Conservation (phyloP, 2,329 filamentous ascomycete genomes). For the Ramularia collo-cygni region DNA sequence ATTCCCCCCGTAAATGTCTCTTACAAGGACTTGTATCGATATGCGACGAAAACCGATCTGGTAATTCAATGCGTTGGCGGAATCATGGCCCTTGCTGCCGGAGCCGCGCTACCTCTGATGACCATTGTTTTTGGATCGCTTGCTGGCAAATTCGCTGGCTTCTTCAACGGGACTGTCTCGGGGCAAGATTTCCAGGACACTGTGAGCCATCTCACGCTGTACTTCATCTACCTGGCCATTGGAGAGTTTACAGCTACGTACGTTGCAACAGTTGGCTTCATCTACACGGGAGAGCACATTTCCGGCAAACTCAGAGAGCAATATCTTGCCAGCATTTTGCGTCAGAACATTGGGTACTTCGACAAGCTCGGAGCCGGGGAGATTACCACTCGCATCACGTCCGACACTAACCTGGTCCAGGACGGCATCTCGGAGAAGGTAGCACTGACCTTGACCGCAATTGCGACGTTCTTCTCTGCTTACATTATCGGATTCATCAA, state of each 20-base stretch:
- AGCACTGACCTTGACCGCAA: conserved; percentile 64
- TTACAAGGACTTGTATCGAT: conserved; percentile 38
- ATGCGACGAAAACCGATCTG: conserved; percentile 36
- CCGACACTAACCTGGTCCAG: conserved; percentile 88
- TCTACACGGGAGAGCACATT: conserved; percentile 53
- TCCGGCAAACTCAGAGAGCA: conserved; percentile 55
- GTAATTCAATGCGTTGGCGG: conserved; percentile 35
- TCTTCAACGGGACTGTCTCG: conserved; percentile 42
- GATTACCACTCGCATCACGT: conserved; percentile 88
- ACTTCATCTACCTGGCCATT: conserved; percentile 79
- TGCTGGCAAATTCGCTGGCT: conserved; percentile 63
- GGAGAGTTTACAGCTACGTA: conserved; percentile 74
- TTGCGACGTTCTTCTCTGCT: conserved; percentile 78
- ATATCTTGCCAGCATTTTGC: conserved; percentile 77
- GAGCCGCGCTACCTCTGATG: conserved; percentile 34
- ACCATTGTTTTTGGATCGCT: conserved; percentile 66
- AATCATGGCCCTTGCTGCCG: conserved; percentile 29
- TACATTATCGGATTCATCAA: conserved; percentile 87
- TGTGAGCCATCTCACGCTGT: conserved; percentile 61
- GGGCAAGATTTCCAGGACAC: conserved; percentile 53
- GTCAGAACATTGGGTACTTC: conserved; percentile 87
- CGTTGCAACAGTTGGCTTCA: conserved; percentile 78
- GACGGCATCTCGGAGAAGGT: conserved; percentile 92
- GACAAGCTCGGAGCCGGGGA: conserved; percentile 90
- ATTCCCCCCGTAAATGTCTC: conserved; percentile 38